Percentiles rank a stretch among this genome's conserved stretches.
phyloP scores from a whole-genome alignment of 306 rosid genomes.

The Fragaria iinumae region DNA sequence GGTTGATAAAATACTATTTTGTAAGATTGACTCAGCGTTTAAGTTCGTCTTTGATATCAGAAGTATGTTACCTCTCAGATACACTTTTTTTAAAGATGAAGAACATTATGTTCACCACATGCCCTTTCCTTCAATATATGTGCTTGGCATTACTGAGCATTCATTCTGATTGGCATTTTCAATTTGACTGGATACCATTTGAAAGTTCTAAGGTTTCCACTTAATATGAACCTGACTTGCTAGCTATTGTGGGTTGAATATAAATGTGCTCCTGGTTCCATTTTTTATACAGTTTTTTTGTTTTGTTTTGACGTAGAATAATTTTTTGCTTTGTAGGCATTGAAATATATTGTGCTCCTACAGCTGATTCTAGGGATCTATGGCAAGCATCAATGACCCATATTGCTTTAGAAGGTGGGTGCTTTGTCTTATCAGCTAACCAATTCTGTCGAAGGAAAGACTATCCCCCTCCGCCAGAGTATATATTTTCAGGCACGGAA shows the following conservation, averaged over 20 bases:
- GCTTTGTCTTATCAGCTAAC: conserved; percentile 85
- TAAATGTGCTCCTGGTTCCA: background rate
- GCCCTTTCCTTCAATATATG: background rate
- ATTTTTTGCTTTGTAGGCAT: conserved; percentile 47
- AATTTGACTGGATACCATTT: background rate
- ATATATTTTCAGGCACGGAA: conserved; percentile 65
- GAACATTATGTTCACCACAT: background rate
- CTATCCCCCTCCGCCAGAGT: conserved; percentile 86
- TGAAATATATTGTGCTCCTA: conserved; percentile 96
- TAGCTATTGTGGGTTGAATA: background rate
- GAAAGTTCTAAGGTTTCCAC: background rate
- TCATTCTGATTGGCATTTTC: background rate
- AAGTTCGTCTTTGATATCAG: background rate
- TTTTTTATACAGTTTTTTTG: background rate
- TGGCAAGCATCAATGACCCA: conserved; percentile 96
- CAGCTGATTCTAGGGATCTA: conserved; percentile 72
- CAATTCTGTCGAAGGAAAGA: conserved; percentile 91
- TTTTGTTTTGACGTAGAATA: conserved; percentile 9
- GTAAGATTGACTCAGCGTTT: background rate
- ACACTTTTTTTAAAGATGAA: background rate
- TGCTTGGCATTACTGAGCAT: background rate
- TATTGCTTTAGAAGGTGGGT: conserved; percentile 91
- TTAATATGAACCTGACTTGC: background rate
- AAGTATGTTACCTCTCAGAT: background rate
- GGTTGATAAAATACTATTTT: background rate